Percentiles rank a stretch among this genome's conserved stretches.
Evolutionary conservation across 106 monocot genomes (phyloP).

Genomic region (Iris macrosiphon): DNA sequence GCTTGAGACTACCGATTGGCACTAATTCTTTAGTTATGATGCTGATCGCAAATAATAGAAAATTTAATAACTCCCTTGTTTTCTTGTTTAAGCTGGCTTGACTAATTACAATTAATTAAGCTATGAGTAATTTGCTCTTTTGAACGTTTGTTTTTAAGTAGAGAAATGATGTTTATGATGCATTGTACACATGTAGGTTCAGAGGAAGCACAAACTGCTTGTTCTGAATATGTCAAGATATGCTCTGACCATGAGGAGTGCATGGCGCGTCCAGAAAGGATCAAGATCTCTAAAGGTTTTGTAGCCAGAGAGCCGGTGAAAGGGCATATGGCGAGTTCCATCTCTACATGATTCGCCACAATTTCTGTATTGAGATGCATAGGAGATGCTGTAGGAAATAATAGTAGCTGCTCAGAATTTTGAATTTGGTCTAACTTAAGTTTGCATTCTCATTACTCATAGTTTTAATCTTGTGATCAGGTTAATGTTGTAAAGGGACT

Average conservation of each 20-base stretch:
- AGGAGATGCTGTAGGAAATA: constrained; percentile 35
- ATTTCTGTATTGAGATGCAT: constrained; percentile 32
- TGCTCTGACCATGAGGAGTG: constrained; percentile 70
- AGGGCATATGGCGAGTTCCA: constrained; percentile 92
- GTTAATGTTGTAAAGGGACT: constrained; percentile 95
- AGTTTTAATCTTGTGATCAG: constrained; percentile 21
- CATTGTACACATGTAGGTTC: constrained; percentile 45
- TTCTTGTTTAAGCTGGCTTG: no score
- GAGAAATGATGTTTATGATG: no score
- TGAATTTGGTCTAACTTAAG: not conserved
- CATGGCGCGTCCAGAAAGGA: constrained; percentile 40
- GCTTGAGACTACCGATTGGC: no score
- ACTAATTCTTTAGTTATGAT: no score
- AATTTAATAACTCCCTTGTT: no score
- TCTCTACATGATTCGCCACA: constrained; percentile 22
- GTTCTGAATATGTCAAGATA: constrained; percentile 32
- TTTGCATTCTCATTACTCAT: not conserved
- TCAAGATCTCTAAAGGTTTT: constrained; percentile 84
- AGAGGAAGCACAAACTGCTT: constrained; percentile 16
- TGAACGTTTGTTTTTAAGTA: no score
- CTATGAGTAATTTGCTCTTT: no score
- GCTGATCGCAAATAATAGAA: no score
- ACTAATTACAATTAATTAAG: no score
- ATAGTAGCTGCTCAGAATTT: constrained; percentile 12
- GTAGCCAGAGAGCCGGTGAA: constrained; percentile 83